Evolutionary conservation across 257 asterid genomes (phyloP), one percentile per base, ranked within the genome.

Genomic region (Euphrasia confusa): DNA sequence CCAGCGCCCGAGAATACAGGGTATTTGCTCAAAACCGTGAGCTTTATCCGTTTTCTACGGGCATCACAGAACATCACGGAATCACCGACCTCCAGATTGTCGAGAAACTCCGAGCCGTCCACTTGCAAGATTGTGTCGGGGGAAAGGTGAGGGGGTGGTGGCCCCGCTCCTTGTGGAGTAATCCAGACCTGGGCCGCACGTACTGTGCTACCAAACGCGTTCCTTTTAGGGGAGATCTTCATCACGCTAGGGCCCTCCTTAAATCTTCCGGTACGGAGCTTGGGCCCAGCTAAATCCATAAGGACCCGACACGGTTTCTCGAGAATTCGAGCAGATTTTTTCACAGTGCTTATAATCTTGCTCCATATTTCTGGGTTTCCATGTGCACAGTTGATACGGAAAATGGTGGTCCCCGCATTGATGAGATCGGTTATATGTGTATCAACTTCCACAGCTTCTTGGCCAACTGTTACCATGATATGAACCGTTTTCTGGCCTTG

Each of bases 211-310:
- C 94, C 94, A 58, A 66, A 30, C 21, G 84, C 78, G 68, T 79
- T 79, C 74, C 72, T 85, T 68, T 79, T 77, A 33, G 88, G 94
- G 44, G 90, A 80, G 40, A 85, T 70, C 72, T 85, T 85, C 68
- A 77, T 67, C 63, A 85, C 83, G 64, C 81, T 68, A 9, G 94
- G 94, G 53, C 90, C 94, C 42, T 74, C 74, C 60, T 72, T 74
- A 54, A 85, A 76, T 74, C 75, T 83, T 40, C 86, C 90, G 18
- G 90, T 85, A 63, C 94, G 78, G 72, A 85, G 80, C 84, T 85
- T 85, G 27, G 90, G 94, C 62, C 94, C 94, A 68, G 94, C 90
- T 66, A 85, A 79, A 79, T 85, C 94, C 94, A 85, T 85, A 71
- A 85, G 81, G 58, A 85, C 65, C 68, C 78, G 82, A 71, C 90